phyloP scores from a whole-genome alignment of 2,329 filamentous ascomycete species.

The Alternaria conjuncta region DNA sequence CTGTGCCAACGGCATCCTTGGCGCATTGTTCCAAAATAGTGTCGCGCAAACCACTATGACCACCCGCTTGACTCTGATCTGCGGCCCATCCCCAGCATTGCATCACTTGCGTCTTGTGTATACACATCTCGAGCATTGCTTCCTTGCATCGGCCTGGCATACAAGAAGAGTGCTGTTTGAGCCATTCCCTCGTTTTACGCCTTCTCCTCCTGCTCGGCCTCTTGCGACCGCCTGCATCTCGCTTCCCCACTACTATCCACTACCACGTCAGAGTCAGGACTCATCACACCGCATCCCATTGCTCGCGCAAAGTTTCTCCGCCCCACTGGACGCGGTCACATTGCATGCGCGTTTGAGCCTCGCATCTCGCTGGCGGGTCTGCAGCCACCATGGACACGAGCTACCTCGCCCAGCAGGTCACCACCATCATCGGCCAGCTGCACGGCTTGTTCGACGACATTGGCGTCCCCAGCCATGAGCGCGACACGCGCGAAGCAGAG shows the following conservation, averaged over 20 bases:
- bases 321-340: constrained; percentile 12
- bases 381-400: constrained; percentile 77
- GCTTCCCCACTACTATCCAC: constrained; percentile 13
- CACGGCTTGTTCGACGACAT: constrained; percentile 98
- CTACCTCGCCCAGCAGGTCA: constrained; percentile 94
- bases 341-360: constrained; percentile 44
- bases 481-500: constrained; percentile 87
- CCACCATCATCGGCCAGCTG: constrained; percentile 88
- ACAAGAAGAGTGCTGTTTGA: constrained; percentile 2
- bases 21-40: constrained; percentile 27
- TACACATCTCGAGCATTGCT: constrained; percentile 3
- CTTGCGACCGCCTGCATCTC: constrained; percentile 11
- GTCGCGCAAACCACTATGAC: constrained; percentile 18
- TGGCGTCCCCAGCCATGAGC: constrained; percentile 90
- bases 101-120: constrained; percentile 30
- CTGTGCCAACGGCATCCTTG: constrained; percentile 2
- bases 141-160: neutral
- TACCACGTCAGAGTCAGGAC: neutral
- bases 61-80: constrained; percentile 25
- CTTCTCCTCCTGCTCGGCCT: neutral
- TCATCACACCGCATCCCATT: constrained; percentile 5
- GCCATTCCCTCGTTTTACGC: constrained; percentile 15
- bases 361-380: constrained; percentile 40
- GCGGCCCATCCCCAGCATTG: constrained; percentile 29
- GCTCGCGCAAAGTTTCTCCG: constrained; percentile 5